phyloP scores from a whole-genome alignment of 2,329 filamentous ascomycete species.

The Arthrobotrys conoides region DNA sequence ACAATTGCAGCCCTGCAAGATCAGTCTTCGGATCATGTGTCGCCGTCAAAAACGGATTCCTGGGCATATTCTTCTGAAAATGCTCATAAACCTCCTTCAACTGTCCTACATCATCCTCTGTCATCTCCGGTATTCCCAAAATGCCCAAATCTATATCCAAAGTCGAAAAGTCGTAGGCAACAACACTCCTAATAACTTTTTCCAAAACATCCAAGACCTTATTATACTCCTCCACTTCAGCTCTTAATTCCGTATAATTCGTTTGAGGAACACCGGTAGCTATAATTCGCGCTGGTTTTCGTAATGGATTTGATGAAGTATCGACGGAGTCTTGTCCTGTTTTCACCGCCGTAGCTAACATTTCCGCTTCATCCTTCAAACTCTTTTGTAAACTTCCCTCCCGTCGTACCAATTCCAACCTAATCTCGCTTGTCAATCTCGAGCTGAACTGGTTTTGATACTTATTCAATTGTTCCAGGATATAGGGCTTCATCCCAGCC shows the following conservation, averaged over 20 bases:
- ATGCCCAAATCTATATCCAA: conserved; percentile 26
- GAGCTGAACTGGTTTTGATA: conserved; percentile 37
- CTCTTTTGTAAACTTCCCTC: conserved; percentile 41
- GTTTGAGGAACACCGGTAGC: neutral
- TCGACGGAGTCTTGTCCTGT: conserved; percentile 1
- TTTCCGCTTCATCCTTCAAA: conserved; percentile 13
- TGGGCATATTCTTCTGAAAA: conserved; percentile 47
- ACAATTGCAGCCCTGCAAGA: conserved; percentile 33
- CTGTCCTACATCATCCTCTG: conserved; percentile 31
- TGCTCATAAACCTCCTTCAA: conserved; percentile 42
- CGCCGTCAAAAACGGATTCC: conserved; percentile 47
- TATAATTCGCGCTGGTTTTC: neutral
- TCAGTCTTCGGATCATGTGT: conserved; percentile 52
- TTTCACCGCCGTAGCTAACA: conserved; percentile 20
- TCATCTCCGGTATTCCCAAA: conserved; percentile 43
- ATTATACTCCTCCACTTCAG: conserved; percentile 29
- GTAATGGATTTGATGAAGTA: neutral
- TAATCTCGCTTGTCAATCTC: conserved; percentile 19
- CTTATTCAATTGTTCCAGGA: conserved; percentile 39
- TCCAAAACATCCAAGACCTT: conserved; percentile 34
- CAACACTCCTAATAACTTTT: conserved; percentile 26
- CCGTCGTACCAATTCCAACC: conserved; percentile 21
- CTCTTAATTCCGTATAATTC: conserved; percentile 17
- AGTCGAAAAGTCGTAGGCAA: conserved; percentile 38
- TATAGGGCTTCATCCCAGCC: conserved; percentile 43